Base-by-base conservation (phyloP, 192 early-diverging fungal genomes). In the Gaertneriomyces sp. region DNA sequence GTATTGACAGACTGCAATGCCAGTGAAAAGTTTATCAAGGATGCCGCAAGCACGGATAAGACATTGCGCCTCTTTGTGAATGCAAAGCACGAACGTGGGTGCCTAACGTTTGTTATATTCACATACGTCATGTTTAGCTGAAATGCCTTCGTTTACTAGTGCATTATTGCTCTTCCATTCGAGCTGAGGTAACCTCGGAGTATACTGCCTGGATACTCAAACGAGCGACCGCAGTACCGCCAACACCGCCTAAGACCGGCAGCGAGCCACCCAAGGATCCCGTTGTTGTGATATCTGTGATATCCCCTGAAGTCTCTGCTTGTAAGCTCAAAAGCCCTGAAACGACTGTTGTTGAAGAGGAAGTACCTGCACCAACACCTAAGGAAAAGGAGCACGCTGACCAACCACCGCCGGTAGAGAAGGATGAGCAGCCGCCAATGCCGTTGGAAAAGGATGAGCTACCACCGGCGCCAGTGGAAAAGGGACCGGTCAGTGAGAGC, bases 21-120 rank as follows among this genome's bases (percentile, higher is more conserved):
- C 7, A 14, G 52, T 8, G 33, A 71, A 44, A 12, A 25, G 19
- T 61, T 71, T 33, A 17, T 70, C 56, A 52, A 68, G 10, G 42
- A 64, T 45, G 3, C 51, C 17, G 20, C 16, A 14, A 17, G 14
- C 1, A 9, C 11, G 0, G 70, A 71, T 63, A 71, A 71, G 56
- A 40, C 51, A 4, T 45, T 63, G 12, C 19, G 60, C 7, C 4
- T 47, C 7, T 71, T 56, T 17, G 71, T 41, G 5, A 63, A 55
- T 20, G 11, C 51, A 8, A 42, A 61, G 16, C 70, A 71, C 50
- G 70, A 71, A 64, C 43, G 59, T 60, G 42, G 51, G 59, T 45
- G 14, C 9, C 40, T 1, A 16, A 17, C 39, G 4, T 60, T 39
- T 19, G 20, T 64, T 50, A 17, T 0, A 17, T 51, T 3, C 20